phyloP scores from a whole-genome alignment of 495 filamentous ascomycete species.

The Penicillium bovifimosum region DNA sequence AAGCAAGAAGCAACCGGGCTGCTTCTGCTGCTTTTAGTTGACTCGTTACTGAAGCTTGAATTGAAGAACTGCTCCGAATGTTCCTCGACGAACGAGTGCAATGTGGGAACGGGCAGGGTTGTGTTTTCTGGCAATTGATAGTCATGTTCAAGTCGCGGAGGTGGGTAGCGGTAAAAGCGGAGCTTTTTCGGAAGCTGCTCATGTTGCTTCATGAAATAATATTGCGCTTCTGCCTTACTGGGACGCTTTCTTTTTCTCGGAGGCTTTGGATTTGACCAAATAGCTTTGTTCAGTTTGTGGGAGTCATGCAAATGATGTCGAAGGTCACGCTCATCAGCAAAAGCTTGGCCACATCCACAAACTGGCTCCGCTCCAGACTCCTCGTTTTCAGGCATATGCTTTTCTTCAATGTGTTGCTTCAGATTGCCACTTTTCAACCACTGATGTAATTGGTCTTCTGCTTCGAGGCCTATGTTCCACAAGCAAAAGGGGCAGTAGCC shows the following conservation, averaged over 20 bases:
- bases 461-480: constrained; percentile 2
- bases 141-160: constrained; percentile 9
- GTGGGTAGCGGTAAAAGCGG: constrained; percentile 14
- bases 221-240: constrained; percentile 9
- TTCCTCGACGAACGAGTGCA: constrained; percentile 5
- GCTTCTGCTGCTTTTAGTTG: constrained; percentile 9
- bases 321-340: constrained; percentile 10
- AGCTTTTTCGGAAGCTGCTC: constrained; percentile 4
- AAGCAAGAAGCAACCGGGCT: constrained; percentile 9
- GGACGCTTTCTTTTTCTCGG: constrained; percentile 14
- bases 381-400: constrained; percentile 5
- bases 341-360: constrained; percentile 10
- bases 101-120: constrained; percentile 5
- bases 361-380: not conserved
- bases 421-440: constrained; percentile 17
- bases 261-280: constrained; percentile 12
- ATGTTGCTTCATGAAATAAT: not conserved
- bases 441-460: constrained; percentile 12
- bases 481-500: constrained; percentile 10
- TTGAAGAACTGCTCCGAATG: constrained; percentile 8
- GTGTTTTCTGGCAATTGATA: constrained; percentile 5
- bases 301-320: constrained; percentile 15
- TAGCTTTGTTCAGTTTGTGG: constrained; percentile 15
- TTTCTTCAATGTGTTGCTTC: constrained; percentile 17
- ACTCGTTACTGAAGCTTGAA: not conserved